Percentiles rank a stretch among this genome's conserved stretches.
phyloP scores from a whole-genome alignment of 805 yeast genomes.

The Zygoascus tannicola region DNA sequence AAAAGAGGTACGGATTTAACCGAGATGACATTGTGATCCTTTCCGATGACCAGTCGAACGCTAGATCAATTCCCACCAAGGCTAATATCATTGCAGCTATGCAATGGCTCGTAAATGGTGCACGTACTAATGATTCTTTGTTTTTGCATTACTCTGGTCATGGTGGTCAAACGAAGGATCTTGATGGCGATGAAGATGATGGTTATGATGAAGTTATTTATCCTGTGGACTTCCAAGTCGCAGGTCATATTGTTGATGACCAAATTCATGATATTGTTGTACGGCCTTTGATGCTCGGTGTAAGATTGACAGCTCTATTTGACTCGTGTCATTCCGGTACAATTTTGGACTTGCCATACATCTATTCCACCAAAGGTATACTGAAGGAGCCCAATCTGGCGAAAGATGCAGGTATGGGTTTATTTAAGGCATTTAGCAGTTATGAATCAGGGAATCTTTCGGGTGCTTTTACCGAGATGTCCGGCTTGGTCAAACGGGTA shows the following conservation, averaged over 20 bases:
- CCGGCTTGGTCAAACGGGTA: conserved; percentile 27
- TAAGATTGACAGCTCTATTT: conserved; percentile 67
- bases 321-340: conserved; percentile 87
- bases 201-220: conserved; percentile 66
- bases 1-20: conserved; percentile 31
- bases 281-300: conserved; percentile 58
- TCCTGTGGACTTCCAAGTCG: conserved; percentile 59
- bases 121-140: conserved; percentile 66
- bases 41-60: conserved; percentile 32
- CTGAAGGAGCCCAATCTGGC: conserved; percentile 71
- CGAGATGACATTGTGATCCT: conserved; percentile 33
- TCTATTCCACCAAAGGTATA: conserved; percentile 75
- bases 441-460: conserved; percentile 55
- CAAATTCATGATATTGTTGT: conserved; percentile 65
- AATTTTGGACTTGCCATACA: conserved; percentile 68
- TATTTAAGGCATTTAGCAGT: conserved; percentile 47
- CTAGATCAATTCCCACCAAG: conserved; percentile 47
- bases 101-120: conserved; percentile 71
- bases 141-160: conserved; percentile 84
- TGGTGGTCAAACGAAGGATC: conserved; percentile 66
- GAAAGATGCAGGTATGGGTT: conserved; percentile 64
- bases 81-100: conserved; percentile 67
- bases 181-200: conserved; percentile 66
- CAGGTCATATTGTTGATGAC: conserved; percentile 68
- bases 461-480: conserved; percentile 36